phyloP scores from a whole-genome alignment of 441 rosid species.

The Gossypium schwendimanii region DNA sequence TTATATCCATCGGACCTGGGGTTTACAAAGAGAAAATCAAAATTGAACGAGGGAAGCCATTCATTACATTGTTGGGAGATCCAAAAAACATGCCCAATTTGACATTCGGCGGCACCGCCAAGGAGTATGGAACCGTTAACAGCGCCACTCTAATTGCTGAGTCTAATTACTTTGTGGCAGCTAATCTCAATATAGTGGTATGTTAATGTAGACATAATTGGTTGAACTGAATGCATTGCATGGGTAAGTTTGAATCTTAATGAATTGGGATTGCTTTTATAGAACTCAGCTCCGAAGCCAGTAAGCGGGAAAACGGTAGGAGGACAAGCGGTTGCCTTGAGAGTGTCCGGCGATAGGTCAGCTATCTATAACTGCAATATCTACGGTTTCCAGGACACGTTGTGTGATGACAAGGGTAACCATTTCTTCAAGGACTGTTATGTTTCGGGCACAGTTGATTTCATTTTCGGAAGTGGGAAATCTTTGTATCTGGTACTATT shows the following conservation, averaged over 20 bases:
- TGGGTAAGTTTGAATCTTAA: too few relatives aligned
- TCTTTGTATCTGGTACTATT: background rate
- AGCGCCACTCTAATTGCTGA: conserved; percentile 55
- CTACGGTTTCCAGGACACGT: too few relatives aligned
- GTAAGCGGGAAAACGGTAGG: conserved; percentile 13
- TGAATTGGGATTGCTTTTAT: too few relatives aligned
- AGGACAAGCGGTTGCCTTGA: background rate
- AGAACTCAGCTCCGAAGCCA: background rate
- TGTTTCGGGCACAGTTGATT: background rate
- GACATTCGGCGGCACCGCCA: conserved; percentile 37
- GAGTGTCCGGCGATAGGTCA: too few relatives aligned
- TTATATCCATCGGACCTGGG: too few relatives aligned
- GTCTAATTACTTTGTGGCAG: conserved; percentile 49
- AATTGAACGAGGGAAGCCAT: conserved; percentile 28
- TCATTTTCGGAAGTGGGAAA: background rate
- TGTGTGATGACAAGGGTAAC: too few relatives aligned
- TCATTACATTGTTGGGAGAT: conserved; percentile 33
- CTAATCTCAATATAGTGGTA: conserved; percentile 44
- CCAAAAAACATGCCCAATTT: conserved; percentile 32
- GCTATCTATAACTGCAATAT: too few relatives aligned
- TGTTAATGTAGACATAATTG: background rate
- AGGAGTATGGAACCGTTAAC: conserved; percentile 45
- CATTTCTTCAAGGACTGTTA: background rate
- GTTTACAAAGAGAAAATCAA: conserved; percentile 33
- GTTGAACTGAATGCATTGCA: background rate